A percentile compares a stretch with the other conserved stretches of the same genome.
Conservation (phyloP, 2,329 filamentous ascomycete genomes). For the Trichophyton rubrum region DNA sequence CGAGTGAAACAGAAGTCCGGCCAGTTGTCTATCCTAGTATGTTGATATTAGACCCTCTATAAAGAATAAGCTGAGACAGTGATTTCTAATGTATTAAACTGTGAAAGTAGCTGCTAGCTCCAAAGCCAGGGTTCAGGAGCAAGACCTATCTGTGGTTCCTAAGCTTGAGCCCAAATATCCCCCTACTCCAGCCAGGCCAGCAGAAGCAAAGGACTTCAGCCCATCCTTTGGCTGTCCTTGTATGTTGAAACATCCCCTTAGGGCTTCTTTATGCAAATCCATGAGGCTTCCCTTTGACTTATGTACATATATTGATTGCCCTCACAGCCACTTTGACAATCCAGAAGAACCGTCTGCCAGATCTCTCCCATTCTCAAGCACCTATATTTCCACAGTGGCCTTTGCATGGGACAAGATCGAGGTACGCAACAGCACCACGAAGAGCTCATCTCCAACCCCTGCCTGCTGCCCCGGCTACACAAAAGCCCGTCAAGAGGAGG, state of each 20-base stretch:
- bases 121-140: background rate
- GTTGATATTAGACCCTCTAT: background rate
- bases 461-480: background rate
- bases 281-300: background rate
- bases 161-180: background rate
- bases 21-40: background rate
- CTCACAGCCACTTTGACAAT: background rate
- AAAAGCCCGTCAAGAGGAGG: background rate
- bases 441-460: background rate
- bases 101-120: background rate
- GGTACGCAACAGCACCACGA: background rate
- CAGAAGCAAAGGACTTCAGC: background rate
- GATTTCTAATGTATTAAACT: background rate
- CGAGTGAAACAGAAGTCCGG: background rate
- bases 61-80: background rate
- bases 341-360: background rate
- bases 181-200: background rate
- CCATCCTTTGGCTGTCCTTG: background rate
- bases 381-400: background rate
- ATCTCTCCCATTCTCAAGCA: background rate
- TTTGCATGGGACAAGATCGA: background rate
- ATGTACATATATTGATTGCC: background rate
- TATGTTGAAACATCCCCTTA: background rate
- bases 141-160: background rate
- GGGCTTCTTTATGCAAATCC: background rate